A percentile compares a stretch with the other conserved stretches of the same genome.
Conservation (phyloP, 305 asterid genomes). For the Rubia tinctorum region DNA sequence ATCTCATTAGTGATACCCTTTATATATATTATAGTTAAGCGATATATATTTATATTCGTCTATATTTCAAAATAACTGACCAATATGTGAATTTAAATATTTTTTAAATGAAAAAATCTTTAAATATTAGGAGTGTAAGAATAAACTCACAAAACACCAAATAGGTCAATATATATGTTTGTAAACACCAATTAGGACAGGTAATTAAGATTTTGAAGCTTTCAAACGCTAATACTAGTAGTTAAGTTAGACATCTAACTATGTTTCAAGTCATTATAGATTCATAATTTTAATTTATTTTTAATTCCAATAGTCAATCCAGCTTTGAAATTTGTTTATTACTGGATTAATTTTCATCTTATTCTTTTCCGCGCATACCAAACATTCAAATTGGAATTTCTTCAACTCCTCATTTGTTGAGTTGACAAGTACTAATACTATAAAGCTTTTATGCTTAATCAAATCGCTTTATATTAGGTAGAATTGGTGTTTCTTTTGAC, state of each 20-base stretch:
- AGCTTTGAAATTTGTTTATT: neutral
- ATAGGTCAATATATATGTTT: neutral
- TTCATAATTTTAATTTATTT: neutral
- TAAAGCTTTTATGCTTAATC: neutral
- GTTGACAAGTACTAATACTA: neutral
- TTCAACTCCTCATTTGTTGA: neutral
- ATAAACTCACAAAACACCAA: neutral
- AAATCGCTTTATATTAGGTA: neutral
- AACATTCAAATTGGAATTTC: neutral
- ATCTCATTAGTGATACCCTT: too few species aligned
- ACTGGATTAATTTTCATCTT: neutral
- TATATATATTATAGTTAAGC: too few species aligned
- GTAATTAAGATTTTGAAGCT: neutral
- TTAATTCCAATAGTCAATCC: neutral
- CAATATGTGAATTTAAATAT: too few species aligned
- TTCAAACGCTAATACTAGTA: neutral
- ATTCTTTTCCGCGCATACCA: neutral
- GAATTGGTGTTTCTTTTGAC: neutral
- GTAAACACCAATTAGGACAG: neutral
- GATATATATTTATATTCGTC: too few species aligned
- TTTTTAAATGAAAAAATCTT: too few species aligned
- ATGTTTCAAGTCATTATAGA: neutral
- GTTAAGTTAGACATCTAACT: neutral
- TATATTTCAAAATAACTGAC: too few species aligned
- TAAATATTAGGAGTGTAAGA: too few species aligned